phyloP scores from a whole-genome alignment of 2,329 filamentous ascomycete species.

The Aureobasidium sp. region DNA sequence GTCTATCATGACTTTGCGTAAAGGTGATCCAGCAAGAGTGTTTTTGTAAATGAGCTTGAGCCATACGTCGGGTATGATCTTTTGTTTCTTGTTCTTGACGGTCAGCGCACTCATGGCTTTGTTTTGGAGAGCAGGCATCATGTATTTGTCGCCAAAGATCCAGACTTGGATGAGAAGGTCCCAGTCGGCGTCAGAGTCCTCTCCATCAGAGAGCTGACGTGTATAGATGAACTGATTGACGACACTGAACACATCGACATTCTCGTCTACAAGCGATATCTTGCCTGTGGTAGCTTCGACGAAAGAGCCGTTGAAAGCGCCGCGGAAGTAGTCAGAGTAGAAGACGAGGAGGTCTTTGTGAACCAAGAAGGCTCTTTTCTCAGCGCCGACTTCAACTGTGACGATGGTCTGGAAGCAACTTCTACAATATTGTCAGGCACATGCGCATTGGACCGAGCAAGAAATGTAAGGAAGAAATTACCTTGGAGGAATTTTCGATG shows the following conservation, averaged over 20 bases:
- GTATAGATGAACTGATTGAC: neutral
- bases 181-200: neutral
- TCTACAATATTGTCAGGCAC: neutral
- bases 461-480: neutral
- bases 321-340: conserved; percentile 20
- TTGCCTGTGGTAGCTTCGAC: conserved; percentile 14
- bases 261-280: neutral
- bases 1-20: neutral
- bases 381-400: neutral
- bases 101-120: neutral
- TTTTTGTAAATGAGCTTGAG: neutral
- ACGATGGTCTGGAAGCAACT: neutral
- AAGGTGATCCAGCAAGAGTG: neutral
- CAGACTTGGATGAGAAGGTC: neutral
- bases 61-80: neutral
- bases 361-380: conserved; percentile 15
- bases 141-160: neutral
- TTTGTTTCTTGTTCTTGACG: neutral
- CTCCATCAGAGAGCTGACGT: neutral
- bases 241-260: neutral
- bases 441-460: too few species aligned
- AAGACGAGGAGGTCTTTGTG: conserved; percentile 20
- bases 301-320: conserved; percentile 15
- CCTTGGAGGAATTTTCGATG: neutral
- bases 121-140: neutral